A percentile compares a stretch with the other conserved stretches of the same genome.
These are phyloP conservation scores for Nigrograna mackinnonii DNA, from an alignment of 2,329 filamentous ascomycete genomes.

Conservation along the genomic window DNA sequence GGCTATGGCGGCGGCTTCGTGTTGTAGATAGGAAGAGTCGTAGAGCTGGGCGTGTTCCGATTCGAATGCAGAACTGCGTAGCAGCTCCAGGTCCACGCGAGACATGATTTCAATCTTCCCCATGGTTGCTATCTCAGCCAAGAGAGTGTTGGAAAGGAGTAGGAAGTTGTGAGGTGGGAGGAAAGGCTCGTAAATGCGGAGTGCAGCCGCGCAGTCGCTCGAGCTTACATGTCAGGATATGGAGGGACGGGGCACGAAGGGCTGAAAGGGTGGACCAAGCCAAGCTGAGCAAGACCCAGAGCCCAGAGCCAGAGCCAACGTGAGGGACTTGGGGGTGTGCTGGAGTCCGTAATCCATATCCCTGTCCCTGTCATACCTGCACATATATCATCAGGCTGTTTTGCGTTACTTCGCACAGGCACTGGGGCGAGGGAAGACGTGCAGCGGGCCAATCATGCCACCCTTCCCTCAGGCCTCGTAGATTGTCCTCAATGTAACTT, in stretches of 20 bases:
- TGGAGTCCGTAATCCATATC: constrained; percentile 16
- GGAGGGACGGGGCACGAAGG: too few relatives aligned
- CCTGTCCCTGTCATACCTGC: constrained; percentile 9
- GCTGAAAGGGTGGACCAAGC: constrained; percentile 7
- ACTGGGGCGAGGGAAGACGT: constrained; percentile 2
- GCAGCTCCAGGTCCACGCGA: constrained; percentile 33
- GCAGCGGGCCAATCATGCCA: constrained; percentile 3
- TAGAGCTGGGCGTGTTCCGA: constrained; percentile 42
- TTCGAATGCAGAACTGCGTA: constrained; percentile 42
- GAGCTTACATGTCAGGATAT: constrained; percentile 17
- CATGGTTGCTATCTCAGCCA: constrained; percentile 27
- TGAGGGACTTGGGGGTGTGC: constrained; percentile 1
- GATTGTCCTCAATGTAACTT: constrained; percentile 12
- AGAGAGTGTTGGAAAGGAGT: too few relatives aligned
- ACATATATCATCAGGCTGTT: constrained; percentile 14
- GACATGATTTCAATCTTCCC: constrained; percentile 25
- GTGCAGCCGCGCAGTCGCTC: constrained; percentile 13
- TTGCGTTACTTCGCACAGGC: constrained; percentile 10
- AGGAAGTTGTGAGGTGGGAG: constrained; percentile 7
- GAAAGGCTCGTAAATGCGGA: constrained; percentile 10
- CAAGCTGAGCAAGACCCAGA: too few relatives aligned
- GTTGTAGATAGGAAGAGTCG: constrained; percentile 39
- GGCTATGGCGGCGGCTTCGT: constrained; percentile 36
- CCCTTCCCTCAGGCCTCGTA: constrained; percentile 1
- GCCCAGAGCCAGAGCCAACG: constrained; percentile 9